Evolutionary conservation across 345 rosid genomes (phyloP), one percentile per base, ranked within the genome.

Genomic region (Toxicodendron radicans): DNA sequence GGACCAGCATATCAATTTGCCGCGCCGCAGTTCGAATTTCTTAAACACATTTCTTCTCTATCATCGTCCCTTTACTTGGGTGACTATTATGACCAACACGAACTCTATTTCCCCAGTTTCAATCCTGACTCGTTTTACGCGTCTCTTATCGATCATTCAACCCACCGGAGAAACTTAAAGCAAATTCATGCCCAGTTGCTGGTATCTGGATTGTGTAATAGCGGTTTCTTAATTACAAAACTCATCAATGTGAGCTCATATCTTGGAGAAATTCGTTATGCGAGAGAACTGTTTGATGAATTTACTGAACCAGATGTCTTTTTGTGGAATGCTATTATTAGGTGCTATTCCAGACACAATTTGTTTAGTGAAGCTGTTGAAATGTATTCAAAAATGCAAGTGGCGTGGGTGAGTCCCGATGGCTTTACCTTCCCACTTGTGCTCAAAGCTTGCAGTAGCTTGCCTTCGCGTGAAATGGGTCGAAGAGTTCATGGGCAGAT

Each of bases 291-390:
- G 89, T 91, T 91, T 61, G 94, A 88, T 71, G 79, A 75, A 62
- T 84, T 88, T 79, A 85, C 89, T 49, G 80, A 78, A 1, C 92
- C 87, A 45, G 85, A 84, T 64, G 85, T 82, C 64, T 89, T 79
- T 67, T 78, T 80, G 13, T 91, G 89, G 89, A 91, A 89, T 82
- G 90, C 92, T 12, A 79, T 88, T 4, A 80, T 89, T 70, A 86
- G 79, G 71, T 84, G 90, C 70, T 85, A 87, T 71, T 88, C 86
- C 0, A 85, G 79, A 75, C 80, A 82, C 59, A 72, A 66, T 68
- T 73, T 82, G 33, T 84, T 83, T 77, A 70, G 23, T 21, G 73
- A 80, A 68, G 91, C 87, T 52, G 27, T 88, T 79, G 73, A 74
- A 70, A 79, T 79, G 87, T 91, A 85, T 59, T 74, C 70, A 41